phyloP scores from a whole-genome alignment of 73 alveolate species.

The Paraurostyla sp. region DNA sequence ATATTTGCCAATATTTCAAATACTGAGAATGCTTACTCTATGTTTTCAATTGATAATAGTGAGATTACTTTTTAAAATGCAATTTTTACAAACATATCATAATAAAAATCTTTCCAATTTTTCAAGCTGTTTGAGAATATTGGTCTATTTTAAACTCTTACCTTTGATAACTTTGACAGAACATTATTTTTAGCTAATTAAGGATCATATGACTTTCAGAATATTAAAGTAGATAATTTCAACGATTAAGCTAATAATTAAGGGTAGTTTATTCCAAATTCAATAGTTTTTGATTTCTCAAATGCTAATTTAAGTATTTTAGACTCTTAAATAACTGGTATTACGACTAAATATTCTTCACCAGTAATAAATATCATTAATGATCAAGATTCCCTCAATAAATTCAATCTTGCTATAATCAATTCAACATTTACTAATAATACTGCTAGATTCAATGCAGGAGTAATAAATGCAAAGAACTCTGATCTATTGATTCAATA shows the following conservation, averaged over 20 bases:
- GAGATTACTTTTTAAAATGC: neutral
- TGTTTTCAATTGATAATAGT: conserved; percentile 31
- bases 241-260: neutral
- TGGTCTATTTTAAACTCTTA: neutral
- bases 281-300: conserved; percentile 6
- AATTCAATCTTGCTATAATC: neutral
- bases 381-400: neutral
- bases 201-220: neutral
- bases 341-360: conserved; percentile 16
- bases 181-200: neutral
- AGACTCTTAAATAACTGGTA: neutral
- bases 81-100: neutral
- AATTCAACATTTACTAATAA: neutral
- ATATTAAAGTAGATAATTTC: neutral
- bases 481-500: neutral
- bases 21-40: neutral
- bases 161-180: conserved; percentile 8
- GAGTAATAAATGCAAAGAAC: neutral
- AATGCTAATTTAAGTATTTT: neutral
- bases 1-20: neutral
- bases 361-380: conserved; percentile 15
- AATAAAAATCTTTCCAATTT: neutral
- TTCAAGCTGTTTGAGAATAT: neutral
- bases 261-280: neutral
- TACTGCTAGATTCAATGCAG: neutral